Evolutionary conservation across 805 yeast genomes (phyloP), one percentile per base, ranked within the genome.

Genomic region (Saccharomycopsis capsularis): DNA sequence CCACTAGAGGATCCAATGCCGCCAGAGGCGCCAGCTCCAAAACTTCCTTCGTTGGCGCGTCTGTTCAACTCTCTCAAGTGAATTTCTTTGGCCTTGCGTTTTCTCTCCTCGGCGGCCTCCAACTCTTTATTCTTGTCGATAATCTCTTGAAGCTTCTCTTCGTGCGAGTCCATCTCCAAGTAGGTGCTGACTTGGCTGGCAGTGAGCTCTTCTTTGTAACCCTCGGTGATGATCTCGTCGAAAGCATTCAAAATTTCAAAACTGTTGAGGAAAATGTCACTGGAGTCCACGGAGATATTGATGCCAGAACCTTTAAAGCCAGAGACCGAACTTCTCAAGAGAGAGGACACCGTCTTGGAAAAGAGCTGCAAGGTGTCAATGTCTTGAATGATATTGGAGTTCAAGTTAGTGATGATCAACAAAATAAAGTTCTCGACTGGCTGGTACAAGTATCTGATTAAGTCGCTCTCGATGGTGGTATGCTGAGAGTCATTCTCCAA

Each of bases 91-190:
- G 98, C 97, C 64, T 87, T 82, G 68, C 95, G 85, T 70, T 91
- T 91, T 68, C 98, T 83, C 68, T 91, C 96, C 68, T 93, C 99
- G 48, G 87, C 82, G 37, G 99, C 99, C 67, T 91, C 99, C 60
- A 86, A 70, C 69, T 93, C 99, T 69, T 93, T 93, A 72, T 93
- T 93, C 66, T 90, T 81, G 68, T 88, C 98, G 60, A 93, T 93
- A 64, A 93, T 90, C 64, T 93, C 97, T 72, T 93, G 98, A 62
- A 95, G 91, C 73, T 87, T 91, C 69, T 93, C 99, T 68, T 93
- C 99, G 65, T 93, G 97, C 37, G 95, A 85, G 68, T 93, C 98
- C 98, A 93, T 91, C 63, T 88, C 91, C 70, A 93, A 72, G 68
- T 86, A 91, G 11, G 95, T 86, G 64, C 78, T 80, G 55, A 93